Conservation (phyloP, 768 basidiomycete genomes). For the Naganishia randhawae region DNA sequence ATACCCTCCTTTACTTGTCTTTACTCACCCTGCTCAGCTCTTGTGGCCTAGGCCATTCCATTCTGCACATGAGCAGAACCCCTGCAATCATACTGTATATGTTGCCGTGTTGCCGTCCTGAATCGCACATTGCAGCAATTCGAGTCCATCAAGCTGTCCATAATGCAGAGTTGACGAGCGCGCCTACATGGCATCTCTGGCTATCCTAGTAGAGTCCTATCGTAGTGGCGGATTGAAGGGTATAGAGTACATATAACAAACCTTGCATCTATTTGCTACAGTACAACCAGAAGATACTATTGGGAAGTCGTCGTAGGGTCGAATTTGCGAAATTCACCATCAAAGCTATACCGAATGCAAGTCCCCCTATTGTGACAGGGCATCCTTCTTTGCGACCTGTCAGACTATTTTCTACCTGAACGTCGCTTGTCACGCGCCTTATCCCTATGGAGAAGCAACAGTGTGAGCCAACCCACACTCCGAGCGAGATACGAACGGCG, state of each 20-base stretch:
- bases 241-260: not conserved
- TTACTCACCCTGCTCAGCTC: not conserved
- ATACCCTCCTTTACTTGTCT: not conserved
- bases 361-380: not conserved
- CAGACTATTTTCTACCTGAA: constrained; percentile 21
- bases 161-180: not conserved
- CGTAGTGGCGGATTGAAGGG: not conserved
- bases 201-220: not conserved
- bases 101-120: not conserved
- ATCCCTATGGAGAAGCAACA: constrained; percentile 7
- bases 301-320: not conserved
- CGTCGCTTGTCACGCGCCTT: constrained; percentile 27
- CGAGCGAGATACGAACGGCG: not conserved
- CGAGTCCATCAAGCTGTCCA: not conserved
- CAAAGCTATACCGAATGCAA: too few relatives aligned
- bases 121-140: not conserved
- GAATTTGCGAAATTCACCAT: not conserved
- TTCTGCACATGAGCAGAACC: too few relatives aligned
- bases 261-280: constrained; percentile 6
- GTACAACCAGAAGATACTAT: constrained; percentile 9
- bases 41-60: too few relatives aligned
- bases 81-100: not conserved
- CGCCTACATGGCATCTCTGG: not conserved
- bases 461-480: not conserved
- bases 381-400: not conserved